Evolutionary conservation across 176 grass and related monocot species (phyloP).

Genomic region (Phragmites australis): DNA sequence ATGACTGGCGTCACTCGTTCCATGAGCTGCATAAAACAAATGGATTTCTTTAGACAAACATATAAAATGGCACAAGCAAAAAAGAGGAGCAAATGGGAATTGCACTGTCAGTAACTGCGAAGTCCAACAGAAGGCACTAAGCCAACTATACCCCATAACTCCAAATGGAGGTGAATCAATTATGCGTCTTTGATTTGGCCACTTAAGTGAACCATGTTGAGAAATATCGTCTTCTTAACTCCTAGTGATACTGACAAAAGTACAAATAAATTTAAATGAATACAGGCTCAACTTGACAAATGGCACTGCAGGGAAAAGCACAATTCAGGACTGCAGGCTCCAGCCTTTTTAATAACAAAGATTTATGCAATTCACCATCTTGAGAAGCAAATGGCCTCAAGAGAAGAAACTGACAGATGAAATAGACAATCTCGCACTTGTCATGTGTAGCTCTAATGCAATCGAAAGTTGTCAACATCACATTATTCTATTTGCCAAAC

Average conservation of each 20-base stretch:
- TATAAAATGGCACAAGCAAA: neutral
- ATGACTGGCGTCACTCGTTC: constrained; percentile 65
- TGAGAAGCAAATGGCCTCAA: constrained; percentile 21
- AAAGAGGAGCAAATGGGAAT: neutral
- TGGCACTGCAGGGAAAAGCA: neutral
- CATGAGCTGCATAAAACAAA: constrained; percentile 62
- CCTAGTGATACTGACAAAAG: constrained; percentile 18
- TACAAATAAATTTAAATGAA: neutral
- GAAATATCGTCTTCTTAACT: neutral
- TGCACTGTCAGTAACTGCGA: neutral
- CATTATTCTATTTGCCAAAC: constrained; percentile 34
- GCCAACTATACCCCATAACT: neutral
- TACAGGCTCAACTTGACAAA: neutral
- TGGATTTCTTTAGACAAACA: constrained; percentile 2
- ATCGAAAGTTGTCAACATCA: constrained; percentile 33
- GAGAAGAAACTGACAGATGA: constrained; percentile 18
- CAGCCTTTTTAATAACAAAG: constrained; percentile 22
- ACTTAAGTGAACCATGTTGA: neutral
- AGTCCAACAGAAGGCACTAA: neutral
- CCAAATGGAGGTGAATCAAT: neutral
- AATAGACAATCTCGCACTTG: constrained; percentile 26
- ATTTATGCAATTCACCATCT: constrained; percentile 16
- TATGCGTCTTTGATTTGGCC: neutral
- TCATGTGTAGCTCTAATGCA: neutral
- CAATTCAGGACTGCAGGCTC: constrained; percentile 14